Conservation (phyloP, 2,329 filamentous ascomycete species). For the Dendrostoma leiphaemia region DNA sequence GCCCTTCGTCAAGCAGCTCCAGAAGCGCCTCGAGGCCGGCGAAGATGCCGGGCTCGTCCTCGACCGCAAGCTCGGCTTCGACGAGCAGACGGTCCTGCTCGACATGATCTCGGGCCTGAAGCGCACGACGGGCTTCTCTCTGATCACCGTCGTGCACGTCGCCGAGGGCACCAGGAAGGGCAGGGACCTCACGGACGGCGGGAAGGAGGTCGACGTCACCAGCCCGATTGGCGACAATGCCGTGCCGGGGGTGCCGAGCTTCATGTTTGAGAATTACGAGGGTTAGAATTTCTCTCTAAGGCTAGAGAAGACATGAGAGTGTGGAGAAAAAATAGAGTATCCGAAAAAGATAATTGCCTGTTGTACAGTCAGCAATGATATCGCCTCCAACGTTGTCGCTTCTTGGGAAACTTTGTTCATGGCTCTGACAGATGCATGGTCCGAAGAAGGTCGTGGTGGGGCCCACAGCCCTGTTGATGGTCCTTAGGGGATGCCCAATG, state of each 20-base stretch:
- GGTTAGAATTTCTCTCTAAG: too few relatives aligned
- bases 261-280: conserved; percentile 79
- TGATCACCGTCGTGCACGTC: conserved; percentile 68
- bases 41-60: conserved; percentile 69
- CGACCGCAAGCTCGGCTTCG: conserved; percentile 80
- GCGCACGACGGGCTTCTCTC: conserved; percentile 64
- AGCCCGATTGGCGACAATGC: conserved; percentile 67
- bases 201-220: conserved; percentile 55
- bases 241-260: conserved; percentile 78
- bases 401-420: too few relatives aligned
- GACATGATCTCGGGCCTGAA: conserved; percentile 80
- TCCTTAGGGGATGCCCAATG: too few relatives aligned
- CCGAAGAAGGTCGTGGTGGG: too few relatives aligned
- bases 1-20: conserved; percentile 89
- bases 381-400: too few relatives aligned
- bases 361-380: too few relatives aligned
- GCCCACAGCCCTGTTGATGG: too few relatives aligned
- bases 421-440: too few relatives aligned
- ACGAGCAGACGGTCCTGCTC: conserved; percentile 72
- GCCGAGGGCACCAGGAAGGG: conserved; percentile 69
- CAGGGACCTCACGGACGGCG: conserved; percentile 47
- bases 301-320: too few relatives aligned
- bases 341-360: too few relatives aligned
- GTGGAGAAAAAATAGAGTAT: too few relatives aligned
- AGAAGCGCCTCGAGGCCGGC: conserved; percentile 75